Percentiles rank a stretch among this genome's conserved stretches.
These are phyloP conservation scores for Berkeleyomyces basicola DNA, from an alignment of 2,329 filamentous ascomycete genomes.

Conservation along the genomic window DNA sequence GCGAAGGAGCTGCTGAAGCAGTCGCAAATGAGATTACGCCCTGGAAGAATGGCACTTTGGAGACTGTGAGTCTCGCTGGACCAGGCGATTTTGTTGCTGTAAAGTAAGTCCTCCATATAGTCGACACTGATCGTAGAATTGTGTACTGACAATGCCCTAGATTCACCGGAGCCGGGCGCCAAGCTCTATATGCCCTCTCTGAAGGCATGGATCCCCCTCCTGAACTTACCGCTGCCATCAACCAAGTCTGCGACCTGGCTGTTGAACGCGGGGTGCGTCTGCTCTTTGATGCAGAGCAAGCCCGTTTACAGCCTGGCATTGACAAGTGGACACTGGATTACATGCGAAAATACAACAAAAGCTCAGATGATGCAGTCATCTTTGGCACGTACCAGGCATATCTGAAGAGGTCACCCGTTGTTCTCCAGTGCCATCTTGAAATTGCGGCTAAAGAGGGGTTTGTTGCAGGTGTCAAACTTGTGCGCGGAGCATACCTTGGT, in stretches of 20 bases:
- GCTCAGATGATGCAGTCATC: conserved; percentile 45
- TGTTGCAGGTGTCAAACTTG: conserved; percentile 56
- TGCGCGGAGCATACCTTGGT: conserved; percentile 57
- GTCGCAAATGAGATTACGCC: conserved; percentile 44
- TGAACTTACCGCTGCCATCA: conserved; percentile 51
- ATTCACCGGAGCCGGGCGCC: conserved; percentile 67
- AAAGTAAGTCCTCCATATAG: conserved; percentile 28
- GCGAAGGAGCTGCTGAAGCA: conserved; percentile 30
- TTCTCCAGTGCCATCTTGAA: conserved; percentile 43
- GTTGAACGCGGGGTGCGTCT: conserved; percentile 52
- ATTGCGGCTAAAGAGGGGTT: conserved; percentile 43
- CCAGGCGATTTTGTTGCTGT: conserved; percentile 47
- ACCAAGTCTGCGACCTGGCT: conserved; percentile 58
- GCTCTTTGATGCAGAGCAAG: conserved; percentile 77
- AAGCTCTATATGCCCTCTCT: conserved; percentile 51
- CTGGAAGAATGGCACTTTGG: conserved; percentile 60
- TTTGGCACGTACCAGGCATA: conserved; percentile 73
- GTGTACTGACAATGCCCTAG: conserved; percentile 19
- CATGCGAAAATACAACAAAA: conserved; percentile 58
- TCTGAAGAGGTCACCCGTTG: conserved; percentile 43
- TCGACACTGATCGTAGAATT: not conserved
- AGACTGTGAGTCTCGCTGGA: conserved; percentile 53
- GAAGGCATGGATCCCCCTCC: conserved; percentile 44
- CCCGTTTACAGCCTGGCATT: conserved; percentile 60
- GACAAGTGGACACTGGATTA: conserved; percentile 66